Evolutionary conservation across 176 grass and related monocot genomes (phyloP), one percentile per base, ranked within the genome.

Genomic region (Cenchrus purpureus): DNA sequence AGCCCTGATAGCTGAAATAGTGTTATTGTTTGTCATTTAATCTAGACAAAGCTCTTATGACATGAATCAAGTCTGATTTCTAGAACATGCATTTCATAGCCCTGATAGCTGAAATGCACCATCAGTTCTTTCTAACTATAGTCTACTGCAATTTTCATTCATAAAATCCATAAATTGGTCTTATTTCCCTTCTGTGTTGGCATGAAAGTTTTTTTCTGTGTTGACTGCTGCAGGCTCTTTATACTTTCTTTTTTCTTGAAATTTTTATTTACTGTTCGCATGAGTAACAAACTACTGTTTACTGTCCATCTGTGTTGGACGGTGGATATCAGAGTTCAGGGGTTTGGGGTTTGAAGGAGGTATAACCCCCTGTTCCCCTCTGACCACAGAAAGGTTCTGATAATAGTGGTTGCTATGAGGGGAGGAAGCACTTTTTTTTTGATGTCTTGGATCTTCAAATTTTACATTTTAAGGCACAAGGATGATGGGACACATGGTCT

Each of bases 31-130:
- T 65, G 37, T 79, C 49, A 68, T 15, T 74, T 79, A 79, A 46
- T 79, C 44, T 88, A 65, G 62, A 81, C 60, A 25, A 75, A 88
- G 51, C 22, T 78, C 44, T 86, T 52, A 54, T 69, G 63, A 68
- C 64, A 81, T 68, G 32, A 56, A 6, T 81, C 72, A 68, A 71
- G 4, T 86, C 12, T 86, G 62, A 57, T 71, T 79, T 79, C 29
- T 72, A 8, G 9, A 68, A 48, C 58, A 73, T 78, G 25, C 85
- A 65, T 57, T n/a, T 82, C 63, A 61, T 37, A 50, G 8, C 20
- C 58, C 31, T 53, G 46, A 42, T 71, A 70, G 52, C 32, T 81
- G 77, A 79, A 81, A 32, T 82, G 20, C 61, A 12, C 54, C 65
- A 84, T 59, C 43, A 66, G 20, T 44, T 85, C 59, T 75, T 28